phyloP scores from a whole-genome alignment of 2,329 filamentous ascomycete genomes.

The Cyphellophora attinorum region DNA sequence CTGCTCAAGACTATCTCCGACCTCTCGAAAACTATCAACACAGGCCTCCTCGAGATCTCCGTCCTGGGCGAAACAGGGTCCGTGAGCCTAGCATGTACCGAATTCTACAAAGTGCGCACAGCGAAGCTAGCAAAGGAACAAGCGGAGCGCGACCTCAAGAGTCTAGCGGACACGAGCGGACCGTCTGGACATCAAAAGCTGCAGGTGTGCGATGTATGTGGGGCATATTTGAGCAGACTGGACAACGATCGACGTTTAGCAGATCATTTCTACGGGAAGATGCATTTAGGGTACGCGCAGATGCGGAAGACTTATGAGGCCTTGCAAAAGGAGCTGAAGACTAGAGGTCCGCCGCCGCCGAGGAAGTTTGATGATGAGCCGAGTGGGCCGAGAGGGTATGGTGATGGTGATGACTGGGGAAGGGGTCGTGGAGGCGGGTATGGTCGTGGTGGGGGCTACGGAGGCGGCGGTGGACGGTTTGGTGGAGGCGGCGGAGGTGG shows the following conservation, averaged over 20 bases:
- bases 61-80: conserved; percentile 73
- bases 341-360: conserved; percentile 52
- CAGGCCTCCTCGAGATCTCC: conserved; percentile 74
- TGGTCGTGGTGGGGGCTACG: conserved; percentile 36
- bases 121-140: conserved; percentile 74
- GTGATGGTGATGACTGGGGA: conserved; percentile 38
- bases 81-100: conserved; percentile 73
- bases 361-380: conserved; percentile 39
- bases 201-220: conserved; percentile 97
- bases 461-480: conserved; percentile 30
- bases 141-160: conserved; percentile 78
- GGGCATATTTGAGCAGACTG: conserved; percentile 80
- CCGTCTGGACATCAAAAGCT: conserved; percentile 95
- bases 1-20: conserved; percentile 81
- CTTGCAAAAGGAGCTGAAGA: conserved; percentile 80
- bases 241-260: conserved; percentile 91
- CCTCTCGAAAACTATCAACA: conserved; percentile 65
- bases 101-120: conserved; percentile 76
- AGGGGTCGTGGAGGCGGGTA: conserved; percentile 42
- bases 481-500: conserved; percentile 32
- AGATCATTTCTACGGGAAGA: conserved; percentile 98
- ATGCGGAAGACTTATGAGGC: conserved; percentile 90
- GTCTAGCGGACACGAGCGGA: conserved; percentile 80
- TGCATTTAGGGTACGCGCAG: conserved; percentile 95
- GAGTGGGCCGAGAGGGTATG: conserved; percentile 37